These are phyloP conservation scores for Passiflora organensis DNA, from an alignment of 345 rosid genomes.

Conservation along the genomic window DNA sequence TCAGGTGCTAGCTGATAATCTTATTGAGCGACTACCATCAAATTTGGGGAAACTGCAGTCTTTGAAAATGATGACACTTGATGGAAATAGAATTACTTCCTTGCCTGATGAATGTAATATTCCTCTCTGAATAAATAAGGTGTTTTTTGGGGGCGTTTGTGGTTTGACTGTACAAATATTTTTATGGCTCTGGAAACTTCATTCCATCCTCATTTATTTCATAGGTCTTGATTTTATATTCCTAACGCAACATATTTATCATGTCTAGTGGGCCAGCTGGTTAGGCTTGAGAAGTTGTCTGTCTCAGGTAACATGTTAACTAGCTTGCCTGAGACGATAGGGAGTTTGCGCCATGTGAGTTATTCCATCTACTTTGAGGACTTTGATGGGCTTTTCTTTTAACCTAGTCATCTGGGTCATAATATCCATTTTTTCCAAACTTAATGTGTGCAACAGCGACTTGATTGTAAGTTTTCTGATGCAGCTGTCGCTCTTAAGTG, in stretches of 20 bases:
- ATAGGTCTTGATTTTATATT: constrained; percentile 2
- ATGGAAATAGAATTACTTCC: constrained; percentile 64
- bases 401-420: too few species aligned
- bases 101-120: constrained; percentile 92
- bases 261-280: constrained; percentile 80
- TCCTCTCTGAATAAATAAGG: constrained; percentile 33
- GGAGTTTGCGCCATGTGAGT: constrained; percentile 93
- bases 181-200: constrained; percentile 13
- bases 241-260: constrained; percentile 11
- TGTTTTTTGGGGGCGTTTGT: constrained; percentile 8
- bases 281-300: constrained; percentile 79
- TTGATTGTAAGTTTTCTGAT: constrained; percentile 14
- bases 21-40: constrained; percentile 61
- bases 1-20: constrained; percentile 71
- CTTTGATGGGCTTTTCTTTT: too few species aligned
- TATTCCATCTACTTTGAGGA: background rate
- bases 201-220: background rate
- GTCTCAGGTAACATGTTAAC: constrained; percentile 64
- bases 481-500: constrained; percentile 85
- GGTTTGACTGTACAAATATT: constrained; percentile 14
- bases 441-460: too few species aligned
- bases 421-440: too few species aligned
- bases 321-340: constrained; percentile 82
- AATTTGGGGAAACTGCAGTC: constrained; percentile 88
- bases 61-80: constrained; percentile 76